Percentiles rank a stretch among this genome's conserved stretches.
phyloP scores from a whole-genome alignment of 2,329 filamentous ascomycete species.

The Diaporthe capsici region DNA sequence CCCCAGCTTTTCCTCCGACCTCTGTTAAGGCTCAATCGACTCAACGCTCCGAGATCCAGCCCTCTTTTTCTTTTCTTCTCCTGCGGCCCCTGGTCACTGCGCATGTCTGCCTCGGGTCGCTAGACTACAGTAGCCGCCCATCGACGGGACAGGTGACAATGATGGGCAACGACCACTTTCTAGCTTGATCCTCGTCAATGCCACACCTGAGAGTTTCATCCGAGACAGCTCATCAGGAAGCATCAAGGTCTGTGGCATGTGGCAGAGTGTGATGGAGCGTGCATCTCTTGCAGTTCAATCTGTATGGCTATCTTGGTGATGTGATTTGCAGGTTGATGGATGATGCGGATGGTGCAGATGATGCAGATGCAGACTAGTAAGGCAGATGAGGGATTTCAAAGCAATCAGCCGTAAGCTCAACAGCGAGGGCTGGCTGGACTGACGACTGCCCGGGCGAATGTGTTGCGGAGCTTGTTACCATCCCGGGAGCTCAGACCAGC shows the following conservation, averaged over 20 bases:
- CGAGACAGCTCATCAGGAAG: background rate
- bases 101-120: background rate
- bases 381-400: background rate
- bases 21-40: constrained; percentile 22
- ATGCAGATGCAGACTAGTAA: background rate
- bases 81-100: background rate
- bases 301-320: background rate
- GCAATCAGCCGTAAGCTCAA: background rate
- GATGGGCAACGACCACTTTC: background rate
- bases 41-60: constrained; percentile 20
- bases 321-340: background rate
- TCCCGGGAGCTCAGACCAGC: constrained; percentile 29
- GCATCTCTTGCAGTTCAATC: background rate
- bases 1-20: constrained; percentile 30
- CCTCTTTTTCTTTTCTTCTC: constrained; percentile 3
- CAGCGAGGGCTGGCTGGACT: background rate
- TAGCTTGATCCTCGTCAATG: constrained; percentile 24
- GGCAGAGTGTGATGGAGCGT: background rate
- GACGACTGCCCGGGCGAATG: background rate
- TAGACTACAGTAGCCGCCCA: constrained; percentile 9
- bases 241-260: background rate
- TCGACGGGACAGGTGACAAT: background rate
- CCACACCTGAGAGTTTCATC: constrained; percentile 28
- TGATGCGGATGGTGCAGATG: background rate
- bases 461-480: constrained; percentile 23